Base-by-base conservation (phyloP, 768 basidiomycete species). In the Amanita pallidorosea region DNA sequence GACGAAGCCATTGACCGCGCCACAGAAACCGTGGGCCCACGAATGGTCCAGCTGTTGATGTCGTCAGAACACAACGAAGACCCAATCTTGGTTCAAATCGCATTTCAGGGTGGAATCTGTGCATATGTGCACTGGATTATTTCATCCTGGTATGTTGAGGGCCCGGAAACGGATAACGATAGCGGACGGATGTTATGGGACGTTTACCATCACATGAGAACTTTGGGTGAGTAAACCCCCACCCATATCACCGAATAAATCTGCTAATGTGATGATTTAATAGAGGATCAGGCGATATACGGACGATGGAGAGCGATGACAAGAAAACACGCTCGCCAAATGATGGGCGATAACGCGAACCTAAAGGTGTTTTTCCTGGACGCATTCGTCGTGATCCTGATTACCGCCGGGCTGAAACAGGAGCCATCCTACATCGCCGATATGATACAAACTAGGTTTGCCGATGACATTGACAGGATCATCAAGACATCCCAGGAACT, bases 221-320 rank as follows among this genome's bases (percentile, higher is more conserved):
- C 69, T 47, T 61, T 69, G 56, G 76, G 77, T 75, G 56, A 76
- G 77, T 75, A 47, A 48, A 63, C 55, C 15, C 5, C 12, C 17
- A 12, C 29, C 38, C 20, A 41, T 44, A 29, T 9, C 29, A 9
- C 29, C 42, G n/a, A 29, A 33, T 9, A 45, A 8, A 8, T 33
- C 12, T 27, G 5, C 11, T 37, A 31, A 53, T 40, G 29, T 2
- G 27, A 47, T 51, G 6, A 47, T 41, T 37, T 42, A 46, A 34
- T 47, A 76, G 78, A 80, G 57, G 66, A 69, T 23, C 77, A 77
- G 60, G 67, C 72, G 1, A 69, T 75, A 25, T 71, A 77, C 13
- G 79, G 77, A 45, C 67, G 73, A 23, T 81, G 79, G 79, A 70
- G 79, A 51, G 71, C 77, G 22, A 54, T 81, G 55, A 80, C 79